Conservation (phyloP, 768 basidiomycete genomes). For the Kwoniella sp. region DNA sequence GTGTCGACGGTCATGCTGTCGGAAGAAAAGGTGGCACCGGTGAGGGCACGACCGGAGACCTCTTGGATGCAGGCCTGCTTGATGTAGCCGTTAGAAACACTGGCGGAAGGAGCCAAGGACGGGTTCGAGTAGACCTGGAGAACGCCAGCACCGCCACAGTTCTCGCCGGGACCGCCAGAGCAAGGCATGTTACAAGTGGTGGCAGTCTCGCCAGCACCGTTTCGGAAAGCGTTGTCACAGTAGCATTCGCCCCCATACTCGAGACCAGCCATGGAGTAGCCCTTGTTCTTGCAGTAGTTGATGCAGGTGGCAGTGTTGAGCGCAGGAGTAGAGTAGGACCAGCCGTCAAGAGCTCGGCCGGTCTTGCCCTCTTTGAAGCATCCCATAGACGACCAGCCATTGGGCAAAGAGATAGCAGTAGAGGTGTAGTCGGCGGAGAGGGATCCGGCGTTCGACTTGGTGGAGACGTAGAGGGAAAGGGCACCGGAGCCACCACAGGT, state of each 20-base stretch:
- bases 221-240: conserved; percentile 30
- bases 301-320: conserved; percentile 26
- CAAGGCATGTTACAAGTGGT: conserved; percentile 32
- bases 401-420: conserved; percentile 26
- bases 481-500: conserved; percentile 29
- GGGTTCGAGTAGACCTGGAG: conserved; percentile 32
- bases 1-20: conserved; percentile 30
- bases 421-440: conserved; percentile 23
- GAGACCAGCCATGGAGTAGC: conserved; percentile 30
- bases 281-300: conserved; percentile 25
- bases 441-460: conserved; percentile 11
- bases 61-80: conserved; percentile 26
- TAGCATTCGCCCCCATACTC: conserved; percentile 34
- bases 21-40: conserved; percentile 15
- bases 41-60: conserved; percentile 28
- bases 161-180: conserved; percentile 18
- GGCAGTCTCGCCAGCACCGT: conserved; percentile 25
- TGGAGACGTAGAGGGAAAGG: conserved; percentile 27
- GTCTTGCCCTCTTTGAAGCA: conserved; percentile 22
- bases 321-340: conserved; percentile 9
- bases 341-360: conserved; percentile 26
- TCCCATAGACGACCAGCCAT: conserved; percentile 23
- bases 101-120: conserved; percentile 12
- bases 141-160: conserved; percentile 26
- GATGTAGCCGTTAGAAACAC: conserved; percentile 19